Base-by-base conservation (phyloP, 208 protist species). In the Sergeia podlipaevii region DNA sequence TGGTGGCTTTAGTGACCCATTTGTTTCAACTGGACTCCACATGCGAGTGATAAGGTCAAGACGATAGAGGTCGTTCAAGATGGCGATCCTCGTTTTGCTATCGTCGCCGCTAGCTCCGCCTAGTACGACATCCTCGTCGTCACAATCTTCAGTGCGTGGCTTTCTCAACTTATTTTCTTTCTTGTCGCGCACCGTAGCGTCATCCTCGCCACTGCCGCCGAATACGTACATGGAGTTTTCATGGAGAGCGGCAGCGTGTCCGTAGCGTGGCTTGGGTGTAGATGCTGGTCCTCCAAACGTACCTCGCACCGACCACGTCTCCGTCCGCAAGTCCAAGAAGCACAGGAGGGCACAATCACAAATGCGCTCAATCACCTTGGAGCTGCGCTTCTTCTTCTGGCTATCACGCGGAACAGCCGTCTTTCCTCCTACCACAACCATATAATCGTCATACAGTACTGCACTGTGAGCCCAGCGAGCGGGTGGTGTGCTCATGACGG, bases 401-500 rank as follows among this genome's bases (percentile, higher is more conserved):
- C 46, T 54, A 24, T 33, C 20, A 39, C 1, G 43, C 49, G 42
- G 51, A 41, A 36, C 38, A 66, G 29, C 30, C 38, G 28, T 56
- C 48, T 74, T 60, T 6, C 80, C 80, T n/a, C 80, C 80, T 1
- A 84, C 24, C 4, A 84, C 61, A 41, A 82, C 62, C 44, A 89
- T 72, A 53, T 69, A 74, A 49, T 89, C 63, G 46, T 84, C 63
- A 59, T 84, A 61, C 38, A 75, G 60, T 24, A 79, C 60, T 17
- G 73, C 69, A 7, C 64, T 65, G 65, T 89, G 80, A 24, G 76
- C 68, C 80, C 80, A 89, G 30, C 80, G 75, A 17, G 60, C n/a
- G n/a, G n/a, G n/a, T n/a, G n/a, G n/a, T n/a, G n/a, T n/a, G n/a
- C n/a, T n/a, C n/a, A n/a, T n/a, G n/a, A n/a, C n/a, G n/a, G n/a